Base-by-base conservation (phyloP, 805 yeast genomes). In the Middelhovenomyces tepae region DNA sequence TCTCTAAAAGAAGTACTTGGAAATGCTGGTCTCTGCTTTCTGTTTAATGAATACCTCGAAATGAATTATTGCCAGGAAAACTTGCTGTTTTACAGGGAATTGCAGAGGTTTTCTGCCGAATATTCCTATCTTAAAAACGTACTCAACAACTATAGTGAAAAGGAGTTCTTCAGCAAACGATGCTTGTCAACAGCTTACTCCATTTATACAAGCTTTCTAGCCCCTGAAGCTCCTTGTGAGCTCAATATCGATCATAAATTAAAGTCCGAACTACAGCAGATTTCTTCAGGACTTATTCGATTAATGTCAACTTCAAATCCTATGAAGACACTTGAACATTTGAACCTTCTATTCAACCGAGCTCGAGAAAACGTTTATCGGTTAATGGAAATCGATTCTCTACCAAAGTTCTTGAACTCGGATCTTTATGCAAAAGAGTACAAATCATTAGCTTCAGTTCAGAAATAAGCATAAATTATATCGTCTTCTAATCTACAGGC, bases 301-400 rank as follows among this genome's bases (percentile, higher is more conserved):
- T n/a, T n/a, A n/a, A n/a, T n/a, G n/a, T n/a, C n/a, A n/a, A n/a
- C n/a, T n/a, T n/a, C n/a, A n/a, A n/a, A n/a, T n/a, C n/a, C n/a
- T n/a, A n/a, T n/a, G n/a, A n/a, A n/a, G n/a, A 14, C 28, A 4
- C 22, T 22, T n/a, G 17, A 18, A 10, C 32, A 32, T n/a, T 26
- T 27, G 13, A 21, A 21, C n/a, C 15, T 22, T 18, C 27, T 28
- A 8, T 27, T 71, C 32, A 65, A 64, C n/a, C 57, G 59, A 14
- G 70, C 79, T 5, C 60, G 65, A n/a, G 32, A 44, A 7, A 69
- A 68, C 28, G 65, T 79, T 32, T 68, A 67, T 44, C 57, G 62
- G 26, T 55, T 83, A 54, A 74, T 83, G 79, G 80, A 78, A 43
- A 65, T 54, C 22, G 93, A 83, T 56, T 79, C 91, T 5, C 64